Evolutionary conservation across 176 grass and related monocot species (phyloP), one percentile per base, ranked within the genome.

Genomic region (Cenchrus purpureus): DNA sequence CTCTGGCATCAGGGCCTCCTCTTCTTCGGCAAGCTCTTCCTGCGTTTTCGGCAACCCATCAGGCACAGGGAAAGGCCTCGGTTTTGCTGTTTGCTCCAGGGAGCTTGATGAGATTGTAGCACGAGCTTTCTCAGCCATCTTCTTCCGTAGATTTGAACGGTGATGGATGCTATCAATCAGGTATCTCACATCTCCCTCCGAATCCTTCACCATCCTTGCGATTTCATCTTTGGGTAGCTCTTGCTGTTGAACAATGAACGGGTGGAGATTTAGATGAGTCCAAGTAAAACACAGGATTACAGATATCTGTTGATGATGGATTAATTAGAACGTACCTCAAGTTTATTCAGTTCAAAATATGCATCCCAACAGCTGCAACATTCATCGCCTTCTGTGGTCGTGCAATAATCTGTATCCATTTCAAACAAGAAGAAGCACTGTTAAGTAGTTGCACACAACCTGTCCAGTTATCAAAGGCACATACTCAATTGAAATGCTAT

Each of bases 361-460:
- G 97, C 97, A 66, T 89, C 87, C 97, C 97, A 98, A 80, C 93
- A 98, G 84, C 90, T 94, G 79, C 91, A 95, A 32, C 88, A 92
- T 46, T 92, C 89, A 10, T 98, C 97, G 3, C 97, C 93, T 73
- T 98, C 97, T 8, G 86, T 62, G 52, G 91, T 88, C 25, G 88
- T 87, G 87, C 97, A 95, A 76, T 96, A 94, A 74, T 98, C 97
- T 98, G 81, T 56, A 77, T 28, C 28, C 63, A 40, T 40, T 40
- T 40, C 37, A 68, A 37, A 84, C 79, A 55, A 86, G 74, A 59
- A 28, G 3, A 59, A 28, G 3, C 62, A 45, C 50, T 65, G 63
- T 71, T 56, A 86, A 34, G 63, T 34, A 75, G 12, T 16, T 70
- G 62, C 7, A 28, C 29, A 53, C 15, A 51, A 77, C 56, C 19